These are phyloP conservation scores for Hsuehochloa calcarea DNA, from an alignment of 176 grass and related monocot genomes.

Conservation along the genomic window DNA sequence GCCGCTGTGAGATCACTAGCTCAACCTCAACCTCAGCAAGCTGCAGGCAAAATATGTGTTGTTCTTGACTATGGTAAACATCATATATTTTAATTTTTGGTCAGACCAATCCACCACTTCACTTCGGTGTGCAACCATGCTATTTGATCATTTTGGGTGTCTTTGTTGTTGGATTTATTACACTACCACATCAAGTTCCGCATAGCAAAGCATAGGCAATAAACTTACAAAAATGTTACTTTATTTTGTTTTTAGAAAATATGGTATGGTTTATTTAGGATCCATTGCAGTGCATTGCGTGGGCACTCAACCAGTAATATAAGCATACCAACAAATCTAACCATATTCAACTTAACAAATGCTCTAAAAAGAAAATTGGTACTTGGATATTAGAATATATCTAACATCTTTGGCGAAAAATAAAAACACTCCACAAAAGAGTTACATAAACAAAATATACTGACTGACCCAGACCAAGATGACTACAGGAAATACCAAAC, in stretches of 20 bases:
- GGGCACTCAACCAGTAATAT: background rate
- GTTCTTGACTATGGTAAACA: background rate
- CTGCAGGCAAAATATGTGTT: background rate
- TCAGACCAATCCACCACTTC: slow-evolving; percentile 7
- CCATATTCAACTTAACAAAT: slow-evolving; percentile 5
- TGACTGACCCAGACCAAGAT: background rate
- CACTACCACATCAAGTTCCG: background rate
- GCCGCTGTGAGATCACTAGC: background rate
- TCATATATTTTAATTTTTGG: background rate
- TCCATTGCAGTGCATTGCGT: background rate
- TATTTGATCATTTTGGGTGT: background rate
- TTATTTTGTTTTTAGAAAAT: slow-evolving; percentile 25
- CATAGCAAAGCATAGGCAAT: slow-evolving; percentile 5
- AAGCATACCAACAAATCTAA: slow-evolving; percentile 8
- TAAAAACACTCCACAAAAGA: background rate
- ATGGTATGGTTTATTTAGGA: slow-evolving; percentile 2
- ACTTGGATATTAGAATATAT: slow-evolving; percentile 2
- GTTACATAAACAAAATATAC: slow-evolving; percentile 14
- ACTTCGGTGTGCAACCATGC: background rate
- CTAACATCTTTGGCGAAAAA: slow-evolving; percentile 19
- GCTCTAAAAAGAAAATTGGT: background rate
- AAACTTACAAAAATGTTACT: background rate
- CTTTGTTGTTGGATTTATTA: background rate
- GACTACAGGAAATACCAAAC: background rate
- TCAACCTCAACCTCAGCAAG: background rate